phyloP scores from a whole-genome alignment of 2,329 filamentous ascomycete species.

The Phoma sp. region DNA sequence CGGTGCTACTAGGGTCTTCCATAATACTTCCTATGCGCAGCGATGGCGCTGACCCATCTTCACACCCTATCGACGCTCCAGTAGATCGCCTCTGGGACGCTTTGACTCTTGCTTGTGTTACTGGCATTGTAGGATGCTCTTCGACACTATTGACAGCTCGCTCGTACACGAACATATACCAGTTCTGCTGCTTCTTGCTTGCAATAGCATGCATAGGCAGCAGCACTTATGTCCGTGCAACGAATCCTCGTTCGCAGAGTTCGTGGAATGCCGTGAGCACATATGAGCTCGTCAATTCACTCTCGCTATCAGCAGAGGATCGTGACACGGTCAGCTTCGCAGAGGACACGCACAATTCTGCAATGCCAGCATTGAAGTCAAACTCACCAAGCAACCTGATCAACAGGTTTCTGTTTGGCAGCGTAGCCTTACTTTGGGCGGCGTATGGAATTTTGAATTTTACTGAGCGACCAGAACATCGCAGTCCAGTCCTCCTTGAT shows the following conservation, averaged over 20 bases:
- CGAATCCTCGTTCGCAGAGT: background rate
- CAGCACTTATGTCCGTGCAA: background rate
- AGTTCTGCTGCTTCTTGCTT: conserved; percentile 24
- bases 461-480: conserved; percentile 8
- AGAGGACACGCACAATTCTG: background rate
- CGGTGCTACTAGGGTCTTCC: conserved; percentile 25
- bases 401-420: conserved; percentile 8
- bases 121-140: conserved; percentile 22
- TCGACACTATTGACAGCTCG: conserved; percentile 25
- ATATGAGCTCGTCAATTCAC: conserved; percentile 8
- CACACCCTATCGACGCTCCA: background rate
- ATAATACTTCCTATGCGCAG: conserved; percentile 22
- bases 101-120: conserved; percentile 17
- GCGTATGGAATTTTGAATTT: conserved; percentile 26
- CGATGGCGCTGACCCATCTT: background rate
- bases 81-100: conserved; percentile 7
- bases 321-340: background rate
- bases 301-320: background rate
- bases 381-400: background rate
- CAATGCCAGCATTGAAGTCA: background rate
- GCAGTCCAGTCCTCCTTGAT: conserved; percentile 21
- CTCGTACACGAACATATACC: conserved; percentile 28
- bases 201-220: conserved; percentile 16
- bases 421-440: conserved; percentile 24
- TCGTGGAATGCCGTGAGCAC: background rate